Conservation (phyloP, 2,329 filamentous ascomycete genomes). For the Coniochaeta sp. region DNA sequence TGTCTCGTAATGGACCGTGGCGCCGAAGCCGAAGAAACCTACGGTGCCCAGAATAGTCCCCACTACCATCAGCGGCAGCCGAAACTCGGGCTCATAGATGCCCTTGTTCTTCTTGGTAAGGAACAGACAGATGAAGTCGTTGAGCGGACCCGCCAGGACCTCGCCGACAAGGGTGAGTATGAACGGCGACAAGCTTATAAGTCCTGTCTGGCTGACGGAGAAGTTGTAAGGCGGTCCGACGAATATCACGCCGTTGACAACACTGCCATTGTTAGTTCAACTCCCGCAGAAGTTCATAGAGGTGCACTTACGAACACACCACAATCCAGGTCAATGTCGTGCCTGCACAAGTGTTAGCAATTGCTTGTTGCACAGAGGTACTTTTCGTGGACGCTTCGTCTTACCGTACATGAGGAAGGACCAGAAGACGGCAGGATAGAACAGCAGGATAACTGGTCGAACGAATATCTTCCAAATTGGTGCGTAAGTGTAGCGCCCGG, state of each 20-base stretch:
- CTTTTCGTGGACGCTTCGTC: slow-evolving; percentile 19
- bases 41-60: slow-evolving; percentile 31
- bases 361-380: neutral
- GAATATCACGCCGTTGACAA: slow-evolving; percentile 43
- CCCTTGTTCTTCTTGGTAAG: slow-evolving; percentile 41
- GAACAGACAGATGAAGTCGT: slow-evolving; percentile 35
- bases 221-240: slow-evolving; percentile 44
- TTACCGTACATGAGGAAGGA: slow-evolving; percentile 39
- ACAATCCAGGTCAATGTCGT: slow-evolving; percentile 23
- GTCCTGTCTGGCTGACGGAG: slow-evolving; percentile 37
- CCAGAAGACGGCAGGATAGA: slow-evolving; percentile 44
- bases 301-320: slow-evolving; percentile 8
- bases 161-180: slow-evolving; percentile 38
- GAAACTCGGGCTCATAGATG: slow-evolving; percentile 47
- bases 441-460: slow-evolving; percentile 40
- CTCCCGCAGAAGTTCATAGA: neutral
- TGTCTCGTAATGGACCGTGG: slow-evolving; percentile 34
- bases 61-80: slow-evolving; percentile 33
- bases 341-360: slow-evolving; percentile 4
- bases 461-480: slow-evolving; percentile 32
- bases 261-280: slow-evolving; percentile 8
- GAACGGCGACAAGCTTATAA: slow-evolving; percentile 44
- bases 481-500: slow-evolving; percentile 26
- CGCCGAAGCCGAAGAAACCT: slow-evolving; percentile 41
- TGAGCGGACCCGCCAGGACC: slow-evolving; percentile 35